Base-by-base conservation (phyloP, 371 early-diverging fungal species). In the Mucor lusitanicus region DNA sequence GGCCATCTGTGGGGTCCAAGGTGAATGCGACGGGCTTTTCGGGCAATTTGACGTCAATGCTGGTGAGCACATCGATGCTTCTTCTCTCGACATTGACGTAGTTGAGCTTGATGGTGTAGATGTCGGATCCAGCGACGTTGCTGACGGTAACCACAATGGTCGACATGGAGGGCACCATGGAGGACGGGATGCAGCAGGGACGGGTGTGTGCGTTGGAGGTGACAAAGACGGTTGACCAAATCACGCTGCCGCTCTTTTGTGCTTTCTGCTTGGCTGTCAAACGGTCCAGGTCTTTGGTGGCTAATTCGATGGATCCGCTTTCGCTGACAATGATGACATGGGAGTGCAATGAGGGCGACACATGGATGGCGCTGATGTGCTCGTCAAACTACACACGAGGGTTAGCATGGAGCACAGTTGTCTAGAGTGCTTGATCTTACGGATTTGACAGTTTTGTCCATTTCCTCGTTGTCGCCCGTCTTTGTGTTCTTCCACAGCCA, bases 401-500 rank as follows among this genome's bases (percentile, higher is more conserved):
- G 7, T 44, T 44, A 44, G 44, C 19, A 17, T 44, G 17, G 3
- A 19, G 2, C 6, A 44, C 5, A n/a, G n/a, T 44, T 3, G 19
- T 44, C 19, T 1, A 9, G 11, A 61, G 17, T 5, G 30, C 28
- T 37, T 55, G n/a, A 55, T 61, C 57, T 69, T 78, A 74, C 74
- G 40, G 64, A 77, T 75, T 66, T 80, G 50, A 64, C 71, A 25
- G 70, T 72, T 44, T 74, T 72, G 6, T 73, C 69, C 5, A 61
- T 46, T 33, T 69, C 74, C 55, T 73, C 72, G 21, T 63, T 60
- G 40, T 79, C 65, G 40, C 65, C 54, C 25, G 65, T 55, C 21
- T 68, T 59, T 37, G 65, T 50, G 55, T 76, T 77, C 58, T 79
- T 83, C 88, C 88, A 88, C 67, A 84, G 65, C 88, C 87, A 88